phyloP scores from a whole-genome alignment of 2,329 filamentous ascomycete genomes.

The Neopestalotiopsis rosae region DNA sequence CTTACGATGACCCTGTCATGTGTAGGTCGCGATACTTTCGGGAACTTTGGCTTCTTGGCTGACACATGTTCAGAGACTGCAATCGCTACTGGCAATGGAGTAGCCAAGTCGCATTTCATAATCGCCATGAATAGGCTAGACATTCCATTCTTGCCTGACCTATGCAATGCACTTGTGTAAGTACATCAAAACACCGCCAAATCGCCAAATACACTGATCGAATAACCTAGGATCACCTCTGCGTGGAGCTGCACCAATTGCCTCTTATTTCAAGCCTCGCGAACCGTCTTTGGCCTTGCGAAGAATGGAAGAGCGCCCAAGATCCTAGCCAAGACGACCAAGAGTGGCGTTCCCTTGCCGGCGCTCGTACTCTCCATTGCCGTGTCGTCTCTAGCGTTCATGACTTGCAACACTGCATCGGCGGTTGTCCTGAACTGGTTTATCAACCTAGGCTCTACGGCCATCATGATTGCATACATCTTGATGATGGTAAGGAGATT shows the following conservation, averaged over 20 bases:
- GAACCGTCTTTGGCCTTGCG: slow-evolving; percentile 21
- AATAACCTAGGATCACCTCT: slow-evolving; percentile 37
- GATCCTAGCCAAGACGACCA: slow-evolving; percentile 16
- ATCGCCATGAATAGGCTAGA: slow-evolving; percentile 44
- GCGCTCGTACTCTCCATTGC: slow-evolving; percentile 3
- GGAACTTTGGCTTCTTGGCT: slow-evolving; percentile 44
- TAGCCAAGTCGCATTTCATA: slow-evolving; percentile 50
- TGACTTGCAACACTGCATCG: neutral
- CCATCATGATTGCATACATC: slow-evolving; percentile 3
- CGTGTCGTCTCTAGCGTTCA: neutral
- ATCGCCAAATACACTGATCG: slow-evolving; percentile 35
- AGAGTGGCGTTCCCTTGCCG: slow-evolving; percentile 12
- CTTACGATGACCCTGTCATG: slow-evolving; percentile 60
- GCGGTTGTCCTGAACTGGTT: neutral
- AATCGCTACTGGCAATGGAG: slow-evolving; percentile 57
- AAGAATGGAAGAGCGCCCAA: slow-evolving; percentile 20
- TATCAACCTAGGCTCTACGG: neutral
- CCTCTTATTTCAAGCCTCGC: slow-evolving; percentile 40
- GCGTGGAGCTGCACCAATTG: slow-evolving; percentile 48
- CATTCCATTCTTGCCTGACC: slow-evolving; percentile 42
- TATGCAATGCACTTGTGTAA: slow-evolving; percentile 45
- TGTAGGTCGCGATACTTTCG: neutral
- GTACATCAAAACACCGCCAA: slow-evolving; percentile 38
- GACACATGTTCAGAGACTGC: slow-evolving; percentile 56
- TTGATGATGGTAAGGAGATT: neutral